Evolutionary conservation across 2,329 filamentous ascomycete genomes (phyloP).

Genomic region (Fusarium buharicum): DNA sequence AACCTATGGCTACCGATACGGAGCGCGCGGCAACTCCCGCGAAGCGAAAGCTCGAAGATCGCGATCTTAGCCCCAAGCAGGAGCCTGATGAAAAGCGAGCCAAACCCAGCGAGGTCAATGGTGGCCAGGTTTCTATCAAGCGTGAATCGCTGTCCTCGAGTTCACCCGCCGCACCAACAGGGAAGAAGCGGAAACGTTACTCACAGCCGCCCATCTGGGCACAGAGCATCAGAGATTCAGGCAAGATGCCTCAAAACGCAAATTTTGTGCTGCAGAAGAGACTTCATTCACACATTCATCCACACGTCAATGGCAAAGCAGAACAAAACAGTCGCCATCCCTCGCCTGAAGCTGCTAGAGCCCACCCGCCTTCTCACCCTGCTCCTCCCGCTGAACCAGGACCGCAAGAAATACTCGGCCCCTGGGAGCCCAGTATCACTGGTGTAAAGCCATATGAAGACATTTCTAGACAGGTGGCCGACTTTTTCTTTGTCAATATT

Average conservation of each 20-base stretch:
- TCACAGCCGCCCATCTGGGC: conserved; percentile 61
- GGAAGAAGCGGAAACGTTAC: conserved; percentile 55
- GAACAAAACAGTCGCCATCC: conserved; percentile 51
- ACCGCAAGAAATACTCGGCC: conserved; percentile 57
- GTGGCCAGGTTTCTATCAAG: conserved; percentile 42
- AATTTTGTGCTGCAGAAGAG: conserved; percentile 46
- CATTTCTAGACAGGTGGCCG: conserved; percentile 77
- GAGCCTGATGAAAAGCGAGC: conserved; percentile 61
- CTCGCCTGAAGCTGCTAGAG: conserved; percentile 40
- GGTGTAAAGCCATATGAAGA: conserved; percentile 78
- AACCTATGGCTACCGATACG: conserved; percentile 46
- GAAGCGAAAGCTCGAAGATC: conserved; percentile 55
- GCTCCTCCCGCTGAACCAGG: conserved; percentile 45
- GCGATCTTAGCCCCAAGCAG: conserved; percentile 60
- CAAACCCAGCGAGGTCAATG: conserved; percentile 62
- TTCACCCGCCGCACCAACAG: conserved; percentile 49
- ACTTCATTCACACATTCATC: conserved; percentile 41
- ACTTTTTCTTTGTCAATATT: conserved; percentile 81
- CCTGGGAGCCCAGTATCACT: conserved; percentile 75
- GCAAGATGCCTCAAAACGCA: conserved; percentile 50
- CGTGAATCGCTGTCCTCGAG: conserved; percentile 43
- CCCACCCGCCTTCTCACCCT: conserved; percentile 27
- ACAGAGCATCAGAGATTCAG: conserved; percentile 51
- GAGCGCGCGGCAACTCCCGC: conserved; percentile 52
- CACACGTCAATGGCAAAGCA: conserved; percentile 53